phyloP scores from a whole-genome alignment of 768 basidiomycete genomes.

The Serendipita vermifera region DNA sequence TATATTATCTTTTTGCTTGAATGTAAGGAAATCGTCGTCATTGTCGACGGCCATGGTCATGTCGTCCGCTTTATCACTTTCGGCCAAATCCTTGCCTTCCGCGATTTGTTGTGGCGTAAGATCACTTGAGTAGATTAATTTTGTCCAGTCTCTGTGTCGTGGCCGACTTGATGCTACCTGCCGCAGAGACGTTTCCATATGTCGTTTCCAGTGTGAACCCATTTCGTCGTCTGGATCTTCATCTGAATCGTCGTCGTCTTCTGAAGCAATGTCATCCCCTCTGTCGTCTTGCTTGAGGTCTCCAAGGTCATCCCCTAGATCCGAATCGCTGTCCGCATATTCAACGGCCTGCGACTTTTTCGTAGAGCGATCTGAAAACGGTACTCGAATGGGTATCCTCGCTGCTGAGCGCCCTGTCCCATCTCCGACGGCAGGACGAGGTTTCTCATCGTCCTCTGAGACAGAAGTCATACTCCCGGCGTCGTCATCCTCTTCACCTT shows the following conservation, averaged over 20 bases:
- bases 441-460: constrained; percentile 21
- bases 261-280: constrained; percentile 35
- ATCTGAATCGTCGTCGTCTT: constrained; percentile 27
- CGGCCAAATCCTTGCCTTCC: constrained; percentile 27
- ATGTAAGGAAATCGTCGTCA: constrained; percentile 63
- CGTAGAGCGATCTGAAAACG: constrained; percentile 22
- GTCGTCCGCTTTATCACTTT: constrained; percentile 18
- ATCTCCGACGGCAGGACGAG: constrained; percentile 14
- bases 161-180: constrained; percentile 29
- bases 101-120: constrained; percentile 61
- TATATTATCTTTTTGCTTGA: constrained; percentile 30
- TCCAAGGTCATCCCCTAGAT: constrained; percentile 38
- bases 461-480: constrained; percentile 19
- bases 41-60: constrained; percentile 23
- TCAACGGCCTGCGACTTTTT: constrained; percentile 36
- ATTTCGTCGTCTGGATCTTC: constrained; percentile 33
- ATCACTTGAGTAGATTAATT: constrained; percentile 62
- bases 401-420: not conserved
- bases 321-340: constrained; percentile 72
- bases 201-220: constrained; percentile 61
- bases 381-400: constrained; percentile 10
- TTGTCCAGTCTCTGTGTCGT: constrained; percentile 62
- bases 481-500: constrained; percentile 23
- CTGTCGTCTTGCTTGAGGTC: constrained; percentile 41
- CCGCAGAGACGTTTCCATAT: constrained; percentile 42